Evolutionary conservation across 305 asterid species (phyloP).

Genomic region (Fraxinus velutina): DNA sequence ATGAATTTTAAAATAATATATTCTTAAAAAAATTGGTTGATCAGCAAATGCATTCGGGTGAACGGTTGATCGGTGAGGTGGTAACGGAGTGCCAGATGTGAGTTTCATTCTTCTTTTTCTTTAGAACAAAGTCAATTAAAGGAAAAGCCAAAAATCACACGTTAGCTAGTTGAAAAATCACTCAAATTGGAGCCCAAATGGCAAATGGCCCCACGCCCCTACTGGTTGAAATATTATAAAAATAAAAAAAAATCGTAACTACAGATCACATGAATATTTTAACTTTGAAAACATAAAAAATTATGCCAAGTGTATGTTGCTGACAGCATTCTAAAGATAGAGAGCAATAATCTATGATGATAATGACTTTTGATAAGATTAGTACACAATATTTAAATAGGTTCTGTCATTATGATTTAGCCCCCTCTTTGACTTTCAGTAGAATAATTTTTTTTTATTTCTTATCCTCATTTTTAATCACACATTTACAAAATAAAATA

Average conservation of each 20-base stretch:
- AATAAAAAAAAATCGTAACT: background rate
- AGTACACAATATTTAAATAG: background rate
- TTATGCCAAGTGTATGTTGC: background rate
- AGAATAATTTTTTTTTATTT: too few species aligned
- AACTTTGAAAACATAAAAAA: background rate
- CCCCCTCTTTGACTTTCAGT: background rate
- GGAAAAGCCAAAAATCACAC: background rate
- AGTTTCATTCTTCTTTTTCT: background rate
- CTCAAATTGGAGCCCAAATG: background rate
- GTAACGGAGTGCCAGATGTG: background rate
- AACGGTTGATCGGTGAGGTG: conserved; percentile 14
- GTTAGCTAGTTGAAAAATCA: background rate
- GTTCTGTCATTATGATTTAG: background rate
- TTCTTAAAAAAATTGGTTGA: background rate
- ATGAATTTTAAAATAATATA: too few species aligned
- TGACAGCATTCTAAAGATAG: background rate
- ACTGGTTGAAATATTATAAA: background rate
- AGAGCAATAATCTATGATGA: background rate
- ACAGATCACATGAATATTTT: background rate
- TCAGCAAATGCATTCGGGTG: background rate
- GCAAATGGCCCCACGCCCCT: background rate
- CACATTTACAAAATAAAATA: too few species aligned
- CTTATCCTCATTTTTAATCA: background rate
- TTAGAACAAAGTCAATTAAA: background rate
- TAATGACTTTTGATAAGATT: background rate